Evolutionary conservation across 2,329 filamentous ascomycete species (phyloP).

Genomic region (Graphium sp.): DNA sequence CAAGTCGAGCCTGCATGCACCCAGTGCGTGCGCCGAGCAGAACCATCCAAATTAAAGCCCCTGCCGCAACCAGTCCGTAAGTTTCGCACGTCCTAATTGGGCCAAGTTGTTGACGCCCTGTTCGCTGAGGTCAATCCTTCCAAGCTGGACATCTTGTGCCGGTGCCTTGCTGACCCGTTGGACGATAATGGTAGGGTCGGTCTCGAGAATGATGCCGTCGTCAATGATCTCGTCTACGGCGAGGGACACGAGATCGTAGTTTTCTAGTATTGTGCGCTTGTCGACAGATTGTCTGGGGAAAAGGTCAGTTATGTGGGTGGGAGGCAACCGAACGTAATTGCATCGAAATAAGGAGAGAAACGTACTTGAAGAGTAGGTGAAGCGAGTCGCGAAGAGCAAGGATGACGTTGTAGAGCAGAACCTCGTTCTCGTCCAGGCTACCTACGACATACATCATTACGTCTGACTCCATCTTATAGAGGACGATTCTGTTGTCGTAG

Average conservation of each 20-base stretch:
- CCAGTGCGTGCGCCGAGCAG: too few species aligned
- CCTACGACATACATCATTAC: constrained; percentile 94
- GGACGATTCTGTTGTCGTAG: constrained; percentile 89
- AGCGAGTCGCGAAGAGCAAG: constrained; percentile 80
- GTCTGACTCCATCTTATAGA: constrained; percentile 97
- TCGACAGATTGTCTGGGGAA: constrained; percentile 70
- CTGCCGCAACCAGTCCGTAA: constrained; percentile 81
- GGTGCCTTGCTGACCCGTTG: constrained; percentile 87
- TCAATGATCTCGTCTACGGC: constrained; percentile 92
- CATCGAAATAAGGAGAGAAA: background rate
- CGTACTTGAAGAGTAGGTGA: constrained; percentile 82
- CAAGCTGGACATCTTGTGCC: constrained; percentile 76
- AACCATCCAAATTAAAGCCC: constrained; percentile 45
- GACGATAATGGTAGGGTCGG: constrained; percentile 85
- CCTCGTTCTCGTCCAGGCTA: constrained; percentile 85
- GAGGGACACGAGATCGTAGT: constrained; percentile 90
- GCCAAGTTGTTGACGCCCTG: constrained; percentile 89
- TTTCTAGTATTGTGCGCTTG: constrained; percentile 94
- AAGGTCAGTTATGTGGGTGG: constrained; percentile 4
- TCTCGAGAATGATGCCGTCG: constrained; percentile 93
- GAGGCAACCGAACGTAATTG: background rate
- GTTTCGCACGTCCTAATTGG: constrained; percentile 81
- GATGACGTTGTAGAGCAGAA: constrained; percentile 87
- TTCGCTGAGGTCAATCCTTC: constrained; percentile 89
- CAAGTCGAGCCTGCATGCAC: constrained; percentile 2